A percentile compares a stretch with the other conserved stretches of the same genome.
Evolutionary conservation across 192 early-diverging fungal species (phyloP).

Genomic region (Rhizophagus sp.): DNA sequence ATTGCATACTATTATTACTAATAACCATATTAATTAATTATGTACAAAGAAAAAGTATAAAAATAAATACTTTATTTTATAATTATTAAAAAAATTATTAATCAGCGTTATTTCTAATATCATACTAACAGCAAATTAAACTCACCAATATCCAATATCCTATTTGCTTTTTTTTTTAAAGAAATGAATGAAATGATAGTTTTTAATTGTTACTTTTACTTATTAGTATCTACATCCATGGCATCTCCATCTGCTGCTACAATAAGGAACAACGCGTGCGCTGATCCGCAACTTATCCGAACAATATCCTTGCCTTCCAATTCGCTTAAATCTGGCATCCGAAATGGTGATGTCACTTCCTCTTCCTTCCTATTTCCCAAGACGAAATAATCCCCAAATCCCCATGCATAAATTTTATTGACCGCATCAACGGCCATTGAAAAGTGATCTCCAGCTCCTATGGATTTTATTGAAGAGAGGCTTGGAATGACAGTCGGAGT

Average conservation of each 20-base stretch:
- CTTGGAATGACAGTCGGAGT: not conserved
- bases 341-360: not conserved
- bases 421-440: not conserved
- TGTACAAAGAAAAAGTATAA: too few relatives aligned
- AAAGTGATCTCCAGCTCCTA: not conserved
- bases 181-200: not conserved
- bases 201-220: not conserved
- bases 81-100: too few relatives aligned
- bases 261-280: not conserved
- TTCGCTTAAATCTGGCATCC: not conserved
- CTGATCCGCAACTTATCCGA: not conserved
- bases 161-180: slow-evolving; percentile 22
- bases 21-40: too few relatives aligned
- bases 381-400: slow-evolving; percentile 84
- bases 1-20: too few relatives aligned
- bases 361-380: slow-evolving; percentile 58
- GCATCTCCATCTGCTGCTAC: not conserved
- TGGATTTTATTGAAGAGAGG: not conserved
- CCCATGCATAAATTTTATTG: slow-evolving; percentile 76
- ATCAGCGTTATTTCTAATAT: too few relatives aligned
- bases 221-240: not conserved
- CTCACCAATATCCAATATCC: too few relatives aligned
- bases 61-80: too few relatives aligned
- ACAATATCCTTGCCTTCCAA: not conserved
- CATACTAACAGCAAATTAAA: too few relatives aligned